A percentile compares a stretch with the other conserved stretches of the same genome.
Evolutionary conservation across 2,329 filamentous ascomycete species (phyloP).

Genomic region (Zymoseptoria pseudotritici): DNA sequence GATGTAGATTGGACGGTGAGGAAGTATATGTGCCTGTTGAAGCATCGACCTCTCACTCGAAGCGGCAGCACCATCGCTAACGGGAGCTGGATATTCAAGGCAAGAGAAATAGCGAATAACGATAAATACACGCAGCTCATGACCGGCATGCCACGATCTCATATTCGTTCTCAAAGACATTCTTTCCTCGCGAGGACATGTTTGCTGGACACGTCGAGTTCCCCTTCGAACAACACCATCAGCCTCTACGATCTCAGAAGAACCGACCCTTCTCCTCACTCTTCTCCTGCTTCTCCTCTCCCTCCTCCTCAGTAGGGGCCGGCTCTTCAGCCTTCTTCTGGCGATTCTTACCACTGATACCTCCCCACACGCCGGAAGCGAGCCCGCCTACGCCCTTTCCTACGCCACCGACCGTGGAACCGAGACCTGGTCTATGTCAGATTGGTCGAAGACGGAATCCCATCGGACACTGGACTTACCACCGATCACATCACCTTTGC

Average conservation of each 20-base stretch:
- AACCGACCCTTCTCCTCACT: conserved; percentile 6
- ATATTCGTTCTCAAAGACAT: no score
- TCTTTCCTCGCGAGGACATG: no score
- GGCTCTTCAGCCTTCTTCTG: conserved; percentile 12
- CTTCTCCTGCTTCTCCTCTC: conserved; percentile 9
- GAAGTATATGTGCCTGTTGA: no score
- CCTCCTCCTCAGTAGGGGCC: conserved; percentile 8
- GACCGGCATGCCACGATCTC: no score
- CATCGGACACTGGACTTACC: conserved; percentile 16
- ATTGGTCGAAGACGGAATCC: neutral
- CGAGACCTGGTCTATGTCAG: conserved; percentile 17
- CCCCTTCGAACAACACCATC: neutral
- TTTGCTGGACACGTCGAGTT: no score
- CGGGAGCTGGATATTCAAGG: no score
- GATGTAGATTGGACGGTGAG: neutral
- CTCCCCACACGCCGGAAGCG: conserved; percentile 26
- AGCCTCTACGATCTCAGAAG: neutral
- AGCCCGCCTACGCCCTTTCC: conserved; percentile 19
- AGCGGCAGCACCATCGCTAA: no score
- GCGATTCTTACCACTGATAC: conserved; percentile 24
- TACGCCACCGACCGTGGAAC: conserved; percentile 37
- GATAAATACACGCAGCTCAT: no score
- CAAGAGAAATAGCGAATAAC: no score
- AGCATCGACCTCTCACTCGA: no score
- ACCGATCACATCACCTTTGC: conserved; percentile 39